Conservation (phyloP, 345 rosid species). For the Brassica cretica region DNA sequence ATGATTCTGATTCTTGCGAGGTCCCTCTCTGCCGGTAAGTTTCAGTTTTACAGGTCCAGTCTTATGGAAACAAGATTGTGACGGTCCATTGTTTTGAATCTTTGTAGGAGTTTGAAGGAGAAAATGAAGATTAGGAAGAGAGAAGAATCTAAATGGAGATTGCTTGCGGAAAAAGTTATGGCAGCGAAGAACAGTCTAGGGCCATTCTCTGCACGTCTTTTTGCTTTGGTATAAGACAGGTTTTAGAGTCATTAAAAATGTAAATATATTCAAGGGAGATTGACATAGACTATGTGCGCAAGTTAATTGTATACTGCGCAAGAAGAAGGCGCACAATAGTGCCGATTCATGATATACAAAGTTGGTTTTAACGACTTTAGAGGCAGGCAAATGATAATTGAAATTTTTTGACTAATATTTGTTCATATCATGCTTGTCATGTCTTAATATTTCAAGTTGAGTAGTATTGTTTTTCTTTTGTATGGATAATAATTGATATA, state of each 20-base stretch:
- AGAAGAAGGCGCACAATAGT: constrained; percentile 1
- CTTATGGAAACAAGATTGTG: background rate
- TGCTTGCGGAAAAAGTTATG: constrained; percentile 68
- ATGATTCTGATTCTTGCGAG: constrained; percentile 69
- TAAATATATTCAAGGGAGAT: constrained; percentile 1
- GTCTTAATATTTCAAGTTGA: background rate
- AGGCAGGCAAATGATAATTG: background rate
- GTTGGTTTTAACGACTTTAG: background rate
- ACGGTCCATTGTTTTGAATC: background rate
- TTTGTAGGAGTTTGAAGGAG: constrained; percentile 59
- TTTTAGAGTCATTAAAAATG: background rate
- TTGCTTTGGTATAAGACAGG: constrained; percentile 32
- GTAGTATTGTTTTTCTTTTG: background rate
- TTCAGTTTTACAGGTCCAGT: background rate
- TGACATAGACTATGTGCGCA: background rate
- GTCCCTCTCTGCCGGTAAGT: constrained; percentile 84
- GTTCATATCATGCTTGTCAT: background rate
- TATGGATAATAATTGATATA: background rate
- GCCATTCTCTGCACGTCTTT: constrained; percentile 46
- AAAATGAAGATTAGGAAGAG: constrained; percentile 72
- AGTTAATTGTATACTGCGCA: constrained; percentile 5
- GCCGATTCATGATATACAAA: background rate
- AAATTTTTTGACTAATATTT: background rate
- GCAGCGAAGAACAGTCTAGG: constrained; percentile 58
- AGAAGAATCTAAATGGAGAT: constrained; percentile 67